Conservation (phyloP, 345 rosid genomes). For the Passiflora organensis region DNA sequence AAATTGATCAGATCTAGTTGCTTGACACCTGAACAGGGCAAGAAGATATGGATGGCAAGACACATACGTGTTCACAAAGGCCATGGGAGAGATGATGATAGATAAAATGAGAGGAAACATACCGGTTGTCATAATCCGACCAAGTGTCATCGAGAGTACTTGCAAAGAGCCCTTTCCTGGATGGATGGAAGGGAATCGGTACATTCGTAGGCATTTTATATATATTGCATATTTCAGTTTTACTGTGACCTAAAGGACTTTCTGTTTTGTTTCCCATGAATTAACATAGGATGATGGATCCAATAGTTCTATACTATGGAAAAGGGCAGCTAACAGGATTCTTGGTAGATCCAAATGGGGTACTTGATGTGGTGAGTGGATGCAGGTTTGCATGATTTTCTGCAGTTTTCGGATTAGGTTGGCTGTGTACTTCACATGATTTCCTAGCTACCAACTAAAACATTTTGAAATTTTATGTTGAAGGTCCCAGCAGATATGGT, state of each 20-base stretch:
- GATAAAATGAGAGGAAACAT: slow-evolving; percentile 66
- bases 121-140: slow-evolving; percentile 75
- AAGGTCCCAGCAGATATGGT: slow-evolving; percentile 84
- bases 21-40: slow-evolving; percentile 62
- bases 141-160: slow-evolving; percentile 89
- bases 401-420: neutral
- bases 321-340: slow-evolving; percentile 93
- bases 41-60: slow-evolving; percentile 91
- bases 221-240: neutral
- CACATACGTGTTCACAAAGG: slow-evolving; percentile 88
- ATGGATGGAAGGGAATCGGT: slow-evolving; percentile 99
- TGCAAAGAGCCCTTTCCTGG: slow-evolving; percentile 90
- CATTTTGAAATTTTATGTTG: neutral
- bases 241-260: neutral
- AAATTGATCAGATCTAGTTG: too few species aligned
- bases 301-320: slow-evolving; percentile 78
- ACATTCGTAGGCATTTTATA: neutral
- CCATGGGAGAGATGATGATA: slow-evolving; percentile 97
- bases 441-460: neutral
- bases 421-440: neutral
- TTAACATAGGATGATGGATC: slow-evolving; percentile 88
- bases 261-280: neutral
- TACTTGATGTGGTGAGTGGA: slow-evolving; percentile 76
- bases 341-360: slow-evolving; percentile 76
- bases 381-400: neutral